Evolutionary conservation across 257 asterid genomes (phyloP).

Genomic region (Agastache rugosa): DNA sequence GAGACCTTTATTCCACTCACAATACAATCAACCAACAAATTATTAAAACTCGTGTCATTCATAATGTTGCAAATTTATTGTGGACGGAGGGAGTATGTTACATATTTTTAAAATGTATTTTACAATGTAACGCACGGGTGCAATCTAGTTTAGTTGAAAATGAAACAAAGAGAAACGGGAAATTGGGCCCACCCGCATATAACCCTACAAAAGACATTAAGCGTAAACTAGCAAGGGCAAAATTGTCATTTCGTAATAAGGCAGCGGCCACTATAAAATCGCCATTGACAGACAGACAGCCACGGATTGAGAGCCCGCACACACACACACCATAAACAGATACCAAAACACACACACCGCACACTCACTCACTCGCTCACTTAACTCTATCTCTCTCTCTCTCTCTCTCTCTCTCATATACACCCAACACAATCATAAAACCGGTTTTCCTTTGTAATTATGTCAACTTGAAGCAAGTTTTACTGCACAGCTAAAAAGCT

Average conservation of each 20-base stretch:
- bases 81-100: no score
- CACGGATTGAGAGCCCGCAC: not conserved
- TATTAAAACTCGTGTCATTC: no score
- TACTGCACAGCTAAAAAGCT: not conserved
- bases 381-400: conserved; percentile 1
- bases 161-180: not conserved
- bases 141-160: not conserved
- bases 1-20: no score
- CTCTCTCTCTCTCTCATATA: conserved; percentile 7
- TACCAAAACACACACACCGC: no score
- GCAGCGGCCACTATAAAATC: not conserved
- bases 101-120: no score
- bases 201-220: conserved; percentile 14
- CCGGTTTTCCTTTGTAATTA: conserved; percentile 4
- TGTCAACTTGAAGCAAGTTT: conserved; percentile 36
- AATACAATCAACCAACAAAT: no score
- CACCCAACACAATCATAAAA: not conserved
- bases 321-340: no score
- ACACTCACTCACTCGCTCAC: not conserved
- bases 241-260: conserved; percentile 1
- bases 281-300: conserved; percentile 35
- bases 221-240: conserved; percentile 13
- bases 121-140: no score
- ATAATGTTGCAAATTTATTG: no score
- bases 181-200: not conserved